Percentiles rank a stretch among this genome's conserved stretches.
Evolutionary conservation across 2,329 filamentous ascomycete genomes (phyloP).

Genomic region (Emergomyces pasteurianus): DNA sequence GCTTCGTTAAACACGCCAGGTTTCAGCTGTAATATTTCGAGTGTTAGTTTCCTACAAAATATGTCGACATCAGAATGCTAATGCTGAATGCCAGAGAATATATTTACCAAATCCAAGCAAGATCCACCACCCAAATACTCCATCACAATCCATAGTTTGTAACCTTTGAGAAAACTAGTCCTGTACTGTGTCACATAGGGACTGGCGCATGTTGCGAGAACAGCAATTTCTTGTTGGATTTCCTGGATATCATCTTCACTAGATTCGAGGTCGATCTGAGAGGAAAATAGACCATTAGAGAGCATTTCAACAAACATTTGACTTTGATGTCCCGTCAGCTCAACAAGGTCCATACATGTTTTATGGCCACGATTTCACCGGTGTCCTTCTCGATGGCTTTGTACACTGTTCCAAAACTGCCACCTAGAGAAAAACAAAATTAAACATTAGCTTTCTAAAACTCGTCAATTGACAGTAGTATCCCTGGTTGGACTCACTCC

Average conservation of each 20-base stretch:
- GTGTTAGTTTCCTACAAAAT: slow-evolving; percentile 2
- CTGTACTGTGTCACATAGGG: slow-evolving; percentile 94
- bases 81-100: not conserved
- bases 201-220: slow-evolving; percentile 88
- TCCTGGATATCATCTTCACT: slow-evolving; percentile 98
- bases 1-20: slow-evolving; percentile 76
- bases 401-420: slow-evolving; percentile 93
- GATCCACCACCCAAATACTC: slow-evolving; percentile 93
- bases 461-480: not conserved
- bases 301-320: not conserved
- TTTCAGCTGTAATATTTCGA: slow-evolving; percentile 53
- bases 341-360: slow-evolving; percentile 55
- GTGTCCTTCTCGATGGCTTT: slow-evolving; percentile 87
- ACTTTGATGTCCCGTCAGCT: not conserved
- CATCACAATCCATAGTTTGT: slow-evolving; percentile 99
- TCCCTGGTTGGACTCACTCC: slow-evolving; percentile 51
- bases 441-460: slow-evolving; percentile 1
- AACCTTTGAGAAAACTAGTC: slow-evolving; percentile 86
- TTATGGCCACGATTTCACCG: slow-evolving; percentile 89
- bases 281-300: slow-evolving; percentile 7
- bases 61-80: slow-evolving; percentile 5
- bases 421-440: slow-evolving; percentile 44
- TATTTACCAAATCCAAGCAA: slow-evolving; percentile 73
- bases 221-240: slow-evolving; percentile 93
- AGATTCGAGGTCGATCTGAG: slow-evolving; percentile 91